Conservation (phyloP, 176 grass and related monocot genomes). For the sorghum (Sorghum bicolor) region Sorghum_bicolor_NCBIv3 NC_012874.2:11678501-11679000, state of each 20-base stretch:
- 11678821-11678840: no score
- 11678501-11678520: not conserved
- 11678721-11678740: not conserved
- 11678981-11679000: no score
- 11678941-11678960: no score
- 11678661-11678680: constrained; percentile 22
- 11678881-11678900: no score
- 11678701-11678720: not conserved
- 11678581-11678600: no score
- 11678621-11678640: no score
- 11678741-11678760: not conserved
- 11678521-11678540: not conserved
- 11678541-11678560: constrained; percentile 12
- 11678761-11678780: constrained; percentile 6
- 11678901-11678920: no score
- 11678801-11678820: not conserved
- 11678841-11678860: no score
- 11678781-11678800: not conserved
- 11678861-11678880: no score
- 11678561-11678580: not conserved
- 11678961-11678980: no score
- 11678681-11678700: not conserved
- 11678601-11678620: no score
- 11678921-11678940: no score
- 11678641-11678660: not conserved